Evolutionary conservation across 2,329 filamentous ascomycete species (phyloP), one percentile per base, ranked within the genome.

Genomic region (Xylariaceae sp.): DNA sequence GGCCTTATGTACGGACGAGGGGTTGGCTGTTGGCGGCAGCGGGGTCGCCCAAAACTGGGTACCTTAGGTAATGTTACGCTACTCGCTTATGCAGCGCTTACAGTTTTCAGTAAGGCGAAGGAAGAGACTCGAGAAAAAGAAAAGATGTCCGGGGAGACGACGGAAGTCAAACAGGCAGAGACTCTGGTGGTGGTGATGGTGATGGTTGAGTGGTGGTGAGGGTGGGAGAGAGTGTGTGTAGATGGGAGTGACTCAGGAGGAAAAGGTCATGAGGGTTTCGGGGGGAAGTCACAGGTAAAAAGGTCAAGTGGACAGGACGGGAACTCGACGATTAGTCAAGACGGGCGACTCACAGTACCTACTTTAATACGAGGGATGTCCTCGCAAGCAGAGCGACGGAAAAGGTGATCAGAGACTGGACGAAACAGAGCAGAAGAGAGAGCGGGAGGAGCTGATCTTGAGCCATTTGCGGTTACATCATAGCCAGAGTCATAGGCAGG

Each of bases 211-310:
- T 42, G 37, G 8, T 13, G 44, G 13, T n/a, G 44, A 15, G 44
- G 15, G 15, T 15, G 23, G 23, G 23, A 6, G n/a, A 44, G 39
- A 3, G 3, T n/a, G 39, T 44, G 39, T 44, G 39, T 11, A 44
- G 39, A 44, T 30, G 23, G 23, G 23, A 30, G 23, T 30, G 53
- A 53, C 48, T 37, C 17, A 49, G 45, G 45, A 48, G 42, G 49
- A 57, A 55, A 58, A 52, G 61, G 63, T 63, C 63, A 63, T 60
- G 55, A 57, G 63, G 61, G 59, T 61, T 37, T 30, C 23, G 23
- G 35, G 30, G 17, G 18, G 51, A 53, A 58, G 51, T 56, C 51
- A 51, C 44, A 54, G 35, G 51, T 17, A 52, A 18, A 53, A 48
- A 51, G 59, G 62, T 64, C 60, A 64, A 60, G 62, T 62, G 62